Evolutionary conservation across 106 monocot genomes (phyloP).

Genomic region (Amphibolis antarctica): DNA sequence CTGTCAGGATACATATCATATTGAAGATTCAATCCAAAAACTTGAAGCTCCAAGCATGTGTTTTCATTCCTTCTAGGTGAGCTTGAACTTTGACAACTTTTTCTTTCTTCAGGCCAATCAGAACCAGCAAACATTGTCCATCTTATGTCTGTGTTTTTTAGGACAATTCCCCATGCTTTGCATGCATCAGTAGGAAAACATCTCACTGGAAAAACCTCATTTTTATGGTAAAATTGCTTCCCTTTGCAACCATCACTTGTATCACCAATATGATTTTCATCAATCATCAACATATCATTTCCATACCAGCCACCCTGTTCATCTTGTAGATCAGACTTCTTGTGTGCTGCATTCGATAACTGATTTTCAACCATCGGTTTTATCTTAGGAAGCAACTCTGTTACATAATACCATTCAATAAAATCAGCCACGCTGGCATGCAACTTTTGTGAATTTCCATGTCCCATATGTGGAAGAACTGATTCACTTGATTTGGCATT

Average conservation of each 20-base stretch:
- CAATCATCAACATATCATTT: constrained; percentile 31
- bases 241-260: constrained; percentile 9
- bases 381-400: constrained; percentile 27
- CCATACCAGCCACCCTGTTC: constrained; percentile 59
- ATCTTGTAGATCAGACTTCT: constrained; percentile 19
- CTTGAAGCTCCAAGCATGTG: constrained; percentile 43
- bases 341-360: constrained; percentile 7
- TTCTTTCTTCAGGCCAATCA: constrained; percentile 51
- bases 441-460: constrained; percentile 2
- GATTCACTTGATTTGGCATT: constrained; percentile 15
- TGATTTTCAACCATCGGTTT: constrained; percentile 7
- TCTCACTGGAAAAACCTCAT: constrained; percentile 5
- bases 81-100: constrained; percentile 2
- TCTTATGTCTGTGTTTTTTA: constrained; percentile 59
- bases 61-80: constrained; percentile 46
- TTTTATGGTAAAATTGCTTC: constrained; percentile 11
- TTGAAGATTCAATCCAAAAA: constrained; percentile 50
- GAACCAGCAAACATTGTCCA: constrained; percentile 74
- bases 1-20: constrained; percentile 67
- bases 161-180: constrained; percentile 44
- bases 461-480: constrained; percentile 5
- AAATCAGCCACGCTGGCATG: constrained; percentile 18
- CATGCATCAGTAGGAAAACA: constrained; percentile 23
- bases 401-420: constrained; percentile 58
- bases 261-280: constrained; percentile 66